Base-by-base conservation (phyloP, 768 basidiomycete species). In the Rhizopogon roseolus region DNA sequence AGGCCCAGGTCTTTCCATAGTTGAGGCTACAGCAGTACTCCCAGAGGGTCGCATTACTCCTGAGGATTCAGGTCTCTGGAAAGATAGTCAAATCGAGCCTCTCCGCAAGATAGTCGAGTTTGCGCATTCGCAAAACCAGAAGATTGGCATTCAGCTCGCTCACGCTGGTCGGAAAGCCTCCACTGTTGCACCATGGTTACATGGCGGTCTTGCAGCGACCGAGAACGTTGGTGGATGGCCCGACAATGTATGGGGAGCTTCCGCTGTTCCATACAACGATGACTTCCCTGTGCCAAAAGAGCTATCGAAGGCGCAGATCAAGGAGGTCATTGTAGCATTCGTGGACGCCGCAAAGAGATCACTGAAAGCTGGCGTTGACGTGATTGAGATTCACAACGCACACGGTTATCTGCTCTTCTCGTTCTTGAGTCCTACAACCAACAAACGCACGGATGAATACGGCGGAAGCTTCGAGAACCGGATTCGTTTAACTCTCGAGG, bases 121-220 rank as follows among this genome's bases (percentile, higher is more conserved):
- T 51, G 85, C 85, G n/a, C 85, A 88, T 62, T 80, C 82, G 0
- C 84, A 86, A 59, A 79, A 75, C 43, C 81, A 86, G 62, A 82
- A 84, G 46, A 78, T 90, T 19, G 89, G 74, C 8, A 84, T 90
- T 52, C 90, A 92, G 65, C 77, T 91, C 16, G 84, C 78, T 0
- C 89, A 92, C 57, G 85, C 87, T 0, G 89, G 90, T 0, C 75
- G 88, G 77, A 82, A 1, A n/a, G n/a, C n/a, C n/a, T n/a, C n/a
- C n/a, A n/a, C n/a, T n/a, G n/a, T n/a, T n/a, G n/a, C n/a, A n/a
- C 85, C 86, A 0, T 90, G 86, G 85, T 62, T 86, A 32, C 51
- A 68, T 29, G 56, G 62, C 17, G 67, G 67, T 32, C 38, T 66
- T 10, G 48, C 60, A 13, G 79, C 78, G 5, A 58, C 65, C 1